phyloP scores from a whole-genome alignment of 805 yeast species.

The Ogataea neopini region DNA sequence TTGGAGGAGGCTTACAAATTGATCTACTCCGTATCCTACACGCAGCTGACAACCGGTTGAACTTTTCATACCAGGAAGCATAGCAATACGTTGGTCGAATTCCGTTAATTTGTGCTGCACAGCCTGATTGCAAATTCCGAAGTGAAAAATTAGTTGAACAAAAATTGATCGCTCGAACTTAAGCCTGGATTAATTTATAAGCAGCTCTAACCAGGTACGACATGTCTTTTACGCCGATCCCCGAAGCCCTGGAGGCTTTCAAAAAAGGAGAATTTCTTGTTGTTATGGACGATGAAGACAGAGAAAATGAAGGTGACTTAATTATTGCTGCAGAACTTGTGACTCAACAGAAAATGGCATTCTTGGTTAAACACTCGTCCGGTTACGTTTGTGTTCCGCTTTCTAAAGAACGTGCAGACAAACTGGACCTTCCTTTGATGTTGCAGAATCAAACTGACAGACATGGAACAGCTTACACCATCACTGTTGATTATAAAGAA shows the following conservation, averaged over 20 bases:
- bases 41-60: too few relatives aligned
- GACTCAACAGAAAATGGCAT: conserved; percentile 89
- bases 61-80: too few relatives aligned
- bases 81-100: too few relatives aligned
- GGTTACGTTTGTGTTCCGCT: conserved; percentile 96
- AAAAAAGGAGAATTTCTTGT: conserved; percentile 79
- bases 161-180: neutral
- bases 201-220: too few relatives aligned
- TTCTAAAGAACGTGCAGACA: conserved; percentile 73
- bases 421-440: conserved; percentile 79
- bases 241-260: conserved; percentile 73
- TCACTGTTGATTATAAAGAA: conserved; percentile 80
- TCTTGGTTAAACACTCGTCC: conserved; percentile 79
- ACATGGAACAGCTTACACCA: conserved; percentile 96
- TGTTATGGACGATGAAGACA: conserved; percentile 95
- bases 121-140: neutral
- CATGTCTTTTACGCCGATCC: conserved; percentile 50
- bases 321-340: conserved; percentile 86
- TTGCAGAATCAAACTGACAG: conserved; percentile 65
- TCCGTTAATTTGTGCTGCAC: too few relatives aligned
- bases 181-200: too few relatives aligned
- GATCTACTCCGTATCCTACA: too few relatives aligned
- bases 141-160: neutral
- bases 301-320: conserved; percentile 98
- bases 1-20: too few relatives aligned